Conservation (phyloP, 2,329 filamentous ascomycete genomes). For the Phialemoniopsis sp. region DNA sequence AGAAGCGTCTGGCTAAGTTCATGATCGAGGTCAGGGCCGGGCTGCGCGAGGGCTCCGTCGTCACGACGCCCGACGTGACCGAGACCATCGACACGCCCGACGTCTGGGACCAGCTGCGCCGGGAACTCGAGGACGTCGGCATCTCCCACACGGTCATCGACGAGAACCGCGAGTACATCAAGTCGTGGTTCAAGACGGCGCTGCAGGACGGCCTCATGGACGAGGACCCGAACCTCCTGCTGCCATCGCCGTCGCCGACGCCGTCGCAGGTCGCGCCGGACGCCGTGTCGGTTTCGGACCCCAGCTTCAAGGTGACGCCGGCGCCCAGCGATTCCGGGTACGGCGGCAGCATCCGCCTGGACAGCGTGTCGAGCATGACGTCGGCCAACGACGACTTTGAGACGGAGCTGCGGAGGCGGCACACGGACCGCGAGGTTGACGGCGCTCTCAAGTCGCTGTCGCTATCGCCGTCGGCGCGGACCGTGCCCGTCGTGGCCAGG, state of each 20-base stretch:
- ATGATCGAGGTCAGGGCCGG: slow-evolving; percentile 17
- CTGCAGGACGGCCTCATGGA: slow-evolving; percentile 16
- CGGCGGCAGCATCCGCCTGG: slow-evolving; percentile 8
- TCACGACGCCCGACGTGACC: slow-evolving; percentile 11
- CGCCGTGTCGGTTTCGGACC: too few relatives aligned
- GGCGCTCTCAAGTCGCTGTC: slow-evolving; percentile 10
- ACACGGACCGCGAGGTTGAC: slow-evolving; percentile 9
- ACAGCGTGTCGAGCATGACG: slow-evolving; percentile 10
- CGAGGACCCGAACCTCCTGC: slow-evolving; percentile 10
- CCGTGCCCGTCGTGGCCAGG: slow-evolving; percentile 2
- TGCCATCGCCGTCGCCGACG: background rate
- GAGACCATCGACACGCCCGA: slow-evolving; percentile 16
- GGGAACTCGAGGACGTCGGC: slow-evolving; percentile 19
- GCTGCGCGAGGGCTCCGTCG: slow-evolving; percentile 16
- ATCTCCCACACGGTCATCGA: slow-evolving; percentile 14
- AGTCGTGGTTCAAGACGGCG: slow-evolving; percentile 15
- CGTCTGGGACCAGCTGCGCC: slow-evolving; percentile 16
- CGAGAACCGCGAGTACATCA: slow-evolving; percentile 18
- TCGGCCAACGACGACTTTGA: slow-evolving; percentile 18
- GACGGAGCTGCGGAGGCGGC: slow-evolving; percentile 13
- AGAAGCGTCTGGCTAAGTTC: slow-evolving; percentile 16
- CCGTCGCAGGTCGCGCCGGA: too few relatives aligned
- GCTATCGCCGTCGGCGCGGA: slow-evolving; percentile 6
- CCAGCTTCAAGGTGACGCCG: background rate
- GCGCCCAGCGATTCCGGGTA: slow-evolving; percentile 15